Evolutionary conservation across 345 rosid species (phyloP).

Genomic region (Eucalyptus victrix): DNA sequence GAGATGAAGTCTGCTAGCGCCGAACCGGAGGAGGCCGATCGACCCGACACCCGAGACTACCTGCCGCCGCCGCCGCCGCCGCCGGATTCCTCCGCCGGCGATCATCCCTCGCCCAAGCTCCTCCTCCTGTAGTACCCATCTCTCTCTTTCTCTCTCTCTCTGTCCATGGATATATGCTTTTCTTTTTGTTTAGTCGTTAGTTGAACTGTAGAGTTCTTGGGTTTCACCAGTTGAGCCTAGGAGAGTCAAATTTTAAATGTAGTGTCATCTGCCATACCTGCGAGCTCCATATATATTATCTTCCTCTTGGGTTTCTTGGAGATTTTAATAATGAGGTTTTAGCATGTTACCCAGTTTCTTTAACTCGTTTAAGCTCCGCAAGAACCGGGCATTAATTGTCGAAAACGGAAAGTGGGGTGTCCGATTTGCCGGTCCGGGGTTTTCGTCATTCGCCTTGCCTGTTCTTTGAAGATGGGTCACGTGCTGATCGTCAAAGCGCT

Average conservation of each 20-base stretch:
- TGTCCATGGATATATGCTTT: not conserved
- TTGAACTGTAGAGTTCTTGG: not conserved
- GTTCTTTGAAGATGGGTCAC: too few relatives aligned
- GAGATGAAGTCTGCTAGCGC: constrained; percentile 44
- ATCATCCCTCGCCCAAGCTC: constrained; percentile 79
- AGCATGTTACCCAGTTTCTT: not conserved
- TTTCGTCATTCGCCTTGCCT: too few relatives aligned
- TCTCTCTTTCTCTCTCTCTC: not conserved
- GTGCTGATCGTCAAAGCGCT: not conserved
- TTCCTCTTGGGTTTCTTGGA: not conserved
- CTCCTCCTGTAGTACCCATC: constrained; percentile 41
- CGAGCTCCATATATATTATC: not conserved
- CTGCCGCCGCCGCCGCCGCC: constrained; percentile 67
- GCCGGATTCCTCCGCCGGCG: constrained; percentile 59
- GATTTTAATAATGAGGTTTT: not conserved
- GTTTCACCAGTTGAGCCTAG: not conserved
- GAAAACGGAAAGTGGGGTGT: not conserved
- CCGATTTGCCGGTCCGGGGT: not conserved
- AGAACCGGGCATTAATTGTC: not conserved
- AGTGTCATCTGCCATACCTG: not conserved
- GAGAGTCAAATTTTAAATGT: not conserved
- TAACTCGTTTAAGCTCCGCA: not conserved
- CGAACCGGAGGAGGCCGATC: constrained; percentile 62
- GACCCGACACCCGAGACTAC: constrained; percentile 74
- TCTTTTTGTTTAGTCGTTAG: not conserved